phyloP scores from a whole-genome alignment of 257 asterid species.

The Oldenlandia corymbosa region DNA sequence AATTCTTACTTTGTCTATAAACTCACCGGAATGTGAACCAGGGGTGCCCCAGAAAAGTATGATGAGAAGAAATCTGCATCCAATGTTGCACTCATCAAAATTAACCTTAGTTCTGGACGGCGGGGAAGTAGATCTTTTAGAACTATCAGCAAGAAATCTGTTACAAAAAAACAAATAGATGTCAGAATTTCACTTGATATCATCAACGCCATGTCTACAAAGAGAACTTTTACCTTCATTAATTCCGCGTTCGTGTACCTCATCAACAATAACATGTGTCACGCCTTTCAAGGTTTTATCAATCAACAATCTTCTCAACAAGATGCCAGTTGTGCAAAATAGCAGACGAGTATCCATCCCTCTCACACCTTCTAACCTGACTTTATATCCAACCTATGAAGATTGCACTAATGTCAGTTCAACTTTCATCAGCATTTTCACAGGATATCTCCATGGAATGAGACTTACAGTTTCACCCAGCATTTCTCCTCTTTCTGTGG shows the following conservation, averaged over 20 bases:
- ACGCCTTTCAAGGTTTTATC: slow-evolving; percentile 83
- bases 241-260: slow-evolving; percentile 97
- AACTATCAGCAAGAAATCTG: slow-evolving; percentile 92
- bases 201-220: slow-evolving; percentile 1
- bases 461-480: slow-evolving; percentile 88
- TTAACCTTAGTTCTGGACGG: slow-evolving; percentile 81
- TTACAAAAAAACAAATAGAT: slow-evolving; percentile 21
- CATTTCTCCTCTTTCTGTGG: slow-evolving; percentile 87
- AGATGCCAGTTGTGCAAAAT: slow-evolving; percentile 96
- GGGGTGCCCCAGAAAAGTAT: slow-evolving; percentile 74
- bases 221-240: slow-evolving; percentile 66
- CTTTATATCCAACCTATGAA: slow-evolving; percentile 89
- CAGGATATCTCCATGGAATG: slow-evolving; percentile 1
- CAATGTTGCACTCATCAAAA: slow-evolving; percentile 98
- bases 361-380: slow-evolving; percentile 86
- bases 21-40: slow-evolving; percentile 72
- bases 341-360: slow-evolving; percentile 96
- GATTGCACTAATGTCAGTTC: slow-evolving; percentile 14
- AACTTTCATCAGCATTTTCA: neutral
- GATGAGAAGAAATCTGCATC: slow-evolving; percentile 88
- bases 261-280: slow-evolving; percentile 89
- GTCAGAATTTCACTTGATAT: slow-evolving; percentile 21
- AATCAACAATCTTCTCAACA: slow-evolving; percentile 72
- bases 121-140: slow-evolving; percentile 85
- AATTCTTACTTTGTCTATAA: slow-evolving; percentile 5